These are phyloP conservation scores for Porogramme epimiltina DNA, from an alignment of 1,284 basidiomycete genomes.

Conservation along the genomic window DNA sequence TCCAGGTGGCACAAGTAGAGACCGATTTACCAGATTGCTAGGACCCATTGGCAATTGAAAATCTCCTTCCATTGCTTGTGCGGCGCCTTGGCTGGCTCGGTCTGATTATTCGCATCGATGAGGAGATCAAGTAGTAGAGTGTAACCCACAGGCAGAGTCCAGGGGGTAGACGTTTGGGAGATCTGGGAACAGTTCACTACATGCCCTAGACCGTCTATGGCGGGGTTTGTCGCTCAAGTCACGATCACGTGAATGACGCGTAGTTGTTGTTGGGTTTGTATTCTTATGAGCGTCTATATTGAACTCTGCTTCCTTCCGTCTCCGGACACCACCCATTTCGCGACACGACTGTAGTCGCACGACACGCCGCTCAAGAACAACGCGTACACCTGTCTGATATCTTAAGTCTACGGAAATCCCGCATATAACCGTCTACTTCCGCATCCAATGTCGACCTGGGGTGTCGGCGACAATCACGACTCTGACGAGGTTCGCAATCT, in stretches of 20 bases:
- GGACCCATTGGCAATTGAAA: no score
- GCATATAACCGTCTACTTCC: no score
- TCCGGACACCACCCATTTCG: constrained; percentile 5
- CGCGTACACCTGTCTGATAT: neutral
- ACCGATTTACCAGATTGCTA: no score
- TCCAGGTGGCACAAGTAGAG: no score
- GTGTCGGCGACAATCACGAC: constrained; percentile 60
- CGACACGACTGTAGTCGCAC: constrained; percentile 2
- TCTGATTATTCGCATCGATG: no score
- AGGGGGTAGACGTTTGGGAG: no score
- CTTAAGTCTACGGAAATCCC: no score
- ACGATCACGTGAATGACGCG: constrained; percentile 21
- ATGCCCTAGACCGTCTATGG: neutral
- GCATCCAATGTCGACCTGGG: constrained; percentile 52
- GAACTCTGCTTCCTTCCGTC: constrained; percentile 11
- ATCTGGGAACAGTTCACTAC: no score
- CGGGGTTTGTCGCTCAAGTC: neutral
- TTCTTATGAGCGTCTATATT: constrained; percentile 8
- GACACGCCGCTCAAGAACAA: neutral
- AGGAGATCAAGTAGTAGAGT: no score
- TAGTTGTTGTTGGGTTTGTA: constrained; percentile 17
- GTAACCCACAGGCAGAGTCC: no score
- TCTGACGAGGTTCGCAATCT: constrained; percentile 58
- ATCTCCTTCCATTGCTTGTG: no score
- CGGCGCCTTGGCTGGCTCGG: no score